Conservation (phyloP, 495 filamentous ascomycete genomes). For the Astrothelium subdiscretum region DNA sequence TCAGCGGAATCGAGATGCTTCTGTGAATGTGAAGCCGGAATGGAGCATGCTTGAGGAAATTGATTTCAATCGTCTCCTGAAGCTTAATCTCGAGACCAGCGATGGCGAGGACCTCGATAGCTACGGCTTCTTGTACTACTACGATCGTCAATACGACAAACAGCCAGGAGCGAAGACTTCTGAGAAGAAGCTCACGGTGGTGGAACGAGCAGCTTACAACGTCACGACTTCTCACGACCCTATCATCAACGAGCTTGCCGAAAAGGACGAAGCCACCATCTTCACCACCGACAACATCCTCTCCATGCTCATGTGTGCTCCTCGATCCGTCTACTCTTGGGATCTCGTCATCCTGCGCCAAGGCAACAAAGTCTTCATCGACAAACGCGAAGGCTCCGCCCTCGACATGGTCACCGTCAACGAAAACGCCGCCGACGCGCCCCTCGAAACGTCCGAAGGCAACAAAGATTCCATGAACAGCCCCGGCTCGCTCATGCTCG, state of each 20-base stretch:
- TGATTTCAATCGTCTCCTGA: conserved; percentile 86
- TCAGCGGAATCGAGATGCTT: conserved; percentile 86
- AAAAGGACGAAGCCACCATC: conserved; percentile 92
- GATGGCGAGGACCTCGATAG: conserved; percentile 89
- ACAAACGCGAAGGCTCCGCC: conserved; percentile 87
- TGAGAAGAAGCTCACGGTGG: conserved; percentile 71
- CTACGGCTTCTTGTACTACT: conserved; percentile 96
- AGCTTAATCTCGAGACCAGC: conserved; percentile 88
- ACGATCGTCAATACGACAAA: conserved; percentile 91
- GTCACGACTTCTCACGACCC: conserved; percentile 93
- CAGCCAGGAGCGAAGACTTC: conserved; percentile 66
- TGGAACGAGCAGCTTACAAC: conserved; percentile 94
- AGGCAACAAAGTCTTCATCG: conserved; percentile 92
- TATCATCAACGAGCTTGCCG: conserved; percentile 90
- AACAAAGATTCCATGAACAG: conserved; percentile 94
- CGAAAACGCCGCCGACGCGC: conserved; percentile 96
- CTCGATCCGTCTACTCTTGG: conserved; percentile 93
- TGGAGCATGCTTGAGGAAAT: conserved; percentile 97
- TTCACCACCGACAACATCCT: conserved; percentile 95
- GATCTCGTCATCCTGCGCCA: conserved; percentile 85
- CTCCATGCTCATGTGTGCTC: conserved; percentile 97
- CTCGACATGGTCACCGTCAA: conserved; percentile 98
- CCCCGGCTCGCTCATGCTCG: conserved; percentile 77
- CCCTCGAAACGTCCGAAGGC: conserved; percentile 77
- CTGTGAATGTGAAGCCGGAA: conserved; percentile 84